Base-by-base conservation (phyloP, 768 basidiomycete genomes). In the Suillus brevipes region DNA sequence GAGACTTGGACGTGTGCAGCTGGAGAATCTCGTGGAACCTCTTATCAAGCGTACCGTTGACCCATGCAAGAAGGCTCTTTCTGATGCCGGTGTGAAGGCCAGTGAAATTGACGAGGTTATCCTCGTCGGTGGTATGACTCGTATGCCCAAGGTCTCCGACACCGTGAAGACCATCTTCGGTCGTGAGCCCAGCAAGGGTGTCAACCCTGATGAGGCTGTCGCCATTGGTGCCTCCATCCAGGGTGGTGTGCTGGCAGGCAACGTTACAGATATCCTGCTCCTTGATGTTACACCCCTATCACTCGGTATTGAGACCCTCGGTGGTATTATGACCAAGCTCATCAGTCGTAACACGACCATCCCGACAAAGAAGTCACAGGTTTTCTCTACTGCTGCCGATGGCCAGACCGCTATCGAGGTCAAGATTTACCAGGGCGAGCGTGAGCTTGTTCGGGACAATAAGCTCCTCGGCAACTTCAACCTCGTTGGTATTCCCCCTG, bases 381-480 rank as follows among this genome's bases (percentile, higher is more conserved):
- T 91, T 52, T 99, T 99, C 86, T 99, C 97, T 5, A 99, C 97
- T 18, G 97, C 97, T 47, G 97, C 97, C 45, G 97, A 99, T 67
- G 97, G 97, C 61, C 97, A 99, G 80, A 97, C 92, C n/a, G 96
- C 97, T 43, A 98, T 99, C 69, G 96, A 99, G 78, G 97, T 99
- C 78, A 99, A 99, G 88, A 95, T 99, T 71, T 99, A 88, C 85
- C 97, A 99, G 81, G 97, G 97, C 74, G 97, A 99, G 84, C 96
- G 97, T 82, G 97, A 98, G 77, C 88, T 99, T 70, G 96, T 98
- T 64, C 85, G 92, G 63, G 97, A 99, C 83, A 99, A 99, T 89
- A 99, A 99, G 81, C 81, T 98, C 8, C 90, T 99, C 64, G 97
- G 97, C 67, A 97, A 98, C 84, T 99, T 99, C 90, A 97, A 98